Base-by-base conservation (phyloP, 176 grass and related monocot species). In the Alloteropsis semialata region DNA sequence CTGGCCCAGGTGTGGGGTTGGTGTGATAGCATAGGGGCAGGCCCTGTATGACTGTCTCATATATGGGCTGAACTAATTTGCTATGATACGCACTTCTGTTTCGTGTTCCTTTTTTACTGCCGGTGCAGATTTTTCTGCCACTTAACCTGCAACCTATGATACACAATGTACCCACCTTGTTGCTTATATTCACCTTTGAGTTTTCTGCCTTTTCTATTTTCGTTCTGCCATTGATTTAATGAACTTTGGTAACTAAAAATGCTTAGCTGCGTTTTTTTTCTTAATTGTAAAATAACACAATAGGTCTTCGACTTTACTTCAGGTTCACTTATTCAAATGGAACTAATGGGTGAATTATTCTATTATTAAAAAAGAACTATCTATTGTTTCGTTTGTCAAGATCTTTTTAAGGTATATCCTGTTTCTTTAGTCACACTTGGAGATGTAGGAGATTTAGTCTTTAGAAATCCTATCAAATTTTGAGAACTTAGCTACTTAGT, bases 151-250 rank as follows among this genome's bases (percentile, higher is more conserved):
- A 82, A n/a, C 49, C 50, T 81, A 33, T 76, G 30, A 49, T 9
- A 61, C 22, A 77, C 28, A 50, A 39, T 11, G 37, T 82, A 59
- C 57, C 60, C 81, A 48, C 55, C 69, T 87, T 38, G 2, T 12
- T 63, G 39, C 11, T 85, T 79, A 72, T 30, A 73, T 74, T 75
- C 50, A 33, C 59, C 65, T 32, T n/a, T 53, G 56, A 71, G 33
- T 5, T 25, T 3, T 62, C 59, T 29, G 9, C 16, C 30, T 64
- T 64, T 64, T 64, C 2, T 80, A 44, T 45, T 41, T 25, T 74
- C 59, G 27, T 10, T 32, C 9, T 71, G 65, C 42, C 42, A 45
- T 49, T 28, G 53, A 36, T 54, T 69, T 27, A 28, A 16, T 11
- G 62, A 70, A 55, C 83, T 78, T 77, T 29, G 11, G 27, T 59